Base-by-base conservation (phyloP, 768 basidiomycete genomes). In the Boletus reticuloceps region DNA sequence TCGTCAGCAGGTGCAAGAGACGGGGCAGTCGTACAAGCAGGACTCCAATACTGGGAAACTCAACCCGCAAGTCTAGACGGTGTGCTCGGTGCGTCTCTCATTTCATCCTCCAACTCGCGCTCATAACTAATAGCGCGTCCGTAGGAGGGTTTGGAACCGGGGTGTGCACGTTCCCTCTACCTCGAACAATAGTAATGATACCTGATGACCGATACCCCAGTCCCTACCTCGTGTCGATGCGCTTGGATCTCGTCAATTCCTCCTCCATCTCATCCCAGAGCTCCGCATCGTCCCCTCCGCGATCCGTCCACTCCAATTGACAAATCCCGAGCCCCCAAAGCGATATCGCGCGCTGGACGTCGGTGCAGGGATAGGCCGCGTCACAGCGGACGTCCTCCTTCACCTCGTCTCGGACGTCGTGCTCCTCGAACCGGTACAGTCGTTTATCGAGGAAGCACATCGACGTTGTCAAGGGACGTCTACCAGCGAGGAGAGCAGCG, bases 281-380 rank as follows among this genome's bases (percentile, higher is more conserved):
- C 82, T 98, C 25, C 88, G 81, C 49, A 84, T 78, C 22, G 85
- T 98, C 47, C 77, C 86, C 6, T 92, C 91, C 37, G 83, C 90
- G 4, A 70, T 92, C 47, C 79, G 81, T 47, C 83, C 79, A 2
- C 76, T 84, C 64, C 53, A 22, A 41, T 41, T 64, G 40, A 3
- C 53, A 58, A 46, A 38, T 47, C 51, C 45, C 40, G 59, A 50
- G 40, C 48, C 61, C 14, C n/a, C 67, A 12, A 75, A 78, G 22
- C 77, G 83, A 44, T 82, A 77, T 27, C 83, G 91, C 43, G 94
- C 90, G 0, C 80, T 99, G 20, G 96, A 99, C 65, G 92, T 94
- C 54, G 96, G 90, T 16, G 94, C 94, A 7, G 96, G 96, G 12
- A 87, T 99, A 46, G 96, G 96, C 12, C 86, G 96, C 50, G 94